Evolutionary conservation across 2,329 filamentous ascomycete species (phyloP), one percentile per base, ranked within the genome.

Genomic region (Colletotrichum abscissum): DNA sequence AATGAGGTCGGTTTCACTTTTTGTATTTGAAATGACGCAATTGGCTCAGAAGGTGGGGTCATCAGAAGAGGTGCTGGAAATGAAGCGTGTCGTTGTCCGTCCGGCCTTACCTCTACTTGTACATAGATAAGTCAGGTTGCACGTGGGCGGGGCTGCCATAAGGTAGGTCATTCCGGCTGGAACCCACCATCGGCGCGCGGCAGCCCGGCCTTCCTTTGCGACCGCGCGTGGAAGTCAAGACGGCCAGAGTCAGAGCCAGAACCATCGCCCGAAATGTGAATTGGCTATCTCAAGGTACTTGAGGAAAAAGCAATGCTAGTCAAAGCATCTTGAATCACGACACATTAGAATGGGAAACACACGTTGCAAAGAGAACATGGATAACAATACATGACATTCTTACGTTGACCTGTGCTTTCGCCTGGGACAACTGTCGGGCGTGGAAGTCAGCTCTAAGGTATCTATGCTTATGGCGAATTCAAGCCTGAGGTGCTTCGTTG

Each of bases 1-100:
- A 30, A 38, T 28, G 52, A 16, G 33, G 26, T 22, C 30, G 63
- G 28, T 22, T 9, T 24, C 42, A 7, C 19, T 22, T n/a, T n/a
- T 9, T 28, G 19, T 62, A 62, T 67, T 58, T 59, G 16, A 73
- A 60, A 69, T 73, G 70, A 69, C 70, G 70, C 70, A 69, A 70
- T 60, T 64, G 59, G 59, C 55, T 58, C 26, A 59, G 38, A 9
- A 30, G 42, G 70, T 64, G 70, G 70, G 70, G 70, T 69, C 46
- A 60, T 63, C 5, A 46, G 19, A 52, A 16, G 59, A n/a, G 22
- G 55, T 16, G 16, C 38, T 42, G 38, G 14, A 28, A 35, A n/a
- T 9, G 35, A 26, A 69, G 46, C 24, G 24, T 7, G 30, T 22
- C 56, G 38, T 42, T 42, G 38, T 16, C 16, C 38, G 68, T 62